Percentiles rank a stretch among this genome's conserved stretches.
phyloP scores from a whole-genome alignment of 1,284 basidiomycete genomes.

The Sphaerobolus stellatus region DNA sequence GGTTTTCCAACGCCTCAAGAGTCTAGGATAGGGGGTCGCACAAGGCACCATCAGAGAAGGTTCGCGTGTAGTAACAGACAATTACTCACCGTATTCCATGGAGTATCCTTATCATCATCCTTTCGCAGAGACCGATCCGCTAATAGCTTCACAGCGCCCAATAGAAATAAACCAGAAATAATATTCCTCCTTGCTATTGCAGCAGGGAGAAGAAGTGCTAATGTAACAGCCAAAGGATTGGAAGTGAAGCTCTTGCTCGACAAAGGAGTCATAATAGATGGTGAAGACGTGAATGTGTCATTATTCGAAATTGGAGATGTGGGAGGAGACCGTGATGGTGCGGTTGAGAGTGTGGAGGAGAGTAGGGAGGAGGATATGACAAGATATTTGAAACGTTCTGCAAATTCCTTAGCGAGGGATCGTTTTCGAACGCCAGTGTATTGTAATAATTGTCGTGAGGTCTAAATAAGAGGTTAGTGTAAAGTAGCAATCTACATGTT shows the following conservation, averaged over 20 bases:
- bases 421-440: slow-evolving; percentile 19
- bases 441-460: slow-evolving; percentile 17
- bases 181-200: slow-evolving; percentile 1
- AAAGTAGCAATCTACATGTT: no score
- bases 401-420: slow-evolving; percentile 43
- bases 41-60: no score
- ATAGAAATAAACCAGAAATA: slow-evolving; percentile 2
- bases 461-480: not conserved
- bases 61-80: no score
- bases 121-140: not conserved
- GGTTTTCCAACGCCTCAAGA: slow-evolving; percentile 55
- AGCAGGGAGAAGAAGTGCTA: slow-evolving; percentile 3
- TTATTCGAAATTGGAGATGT: slow-evolving; percentile 36
- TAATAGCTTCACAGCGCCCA: not conserved
- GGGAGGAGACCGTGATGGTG: slow-evolving; percentile 23
- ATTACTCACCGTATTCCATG: slow-evolving; percentile 2
- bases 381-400: slow-evolving; percentile 80
- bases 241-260: no score
- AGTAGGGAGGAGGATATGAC: slow-evolving; percentile 81
- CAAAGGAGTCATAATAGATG: not conserved
- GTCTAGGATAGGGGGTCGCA: no score
- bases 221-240: not conserved
- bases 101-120: not conserved
- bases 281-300: not conserved
- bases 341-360: slow-evolving; percentile 34